Evolutionary conservation across 2,329 filamentous ascomycete species (phyloP).

Genomic region (Penicillium sp.): DNA sequence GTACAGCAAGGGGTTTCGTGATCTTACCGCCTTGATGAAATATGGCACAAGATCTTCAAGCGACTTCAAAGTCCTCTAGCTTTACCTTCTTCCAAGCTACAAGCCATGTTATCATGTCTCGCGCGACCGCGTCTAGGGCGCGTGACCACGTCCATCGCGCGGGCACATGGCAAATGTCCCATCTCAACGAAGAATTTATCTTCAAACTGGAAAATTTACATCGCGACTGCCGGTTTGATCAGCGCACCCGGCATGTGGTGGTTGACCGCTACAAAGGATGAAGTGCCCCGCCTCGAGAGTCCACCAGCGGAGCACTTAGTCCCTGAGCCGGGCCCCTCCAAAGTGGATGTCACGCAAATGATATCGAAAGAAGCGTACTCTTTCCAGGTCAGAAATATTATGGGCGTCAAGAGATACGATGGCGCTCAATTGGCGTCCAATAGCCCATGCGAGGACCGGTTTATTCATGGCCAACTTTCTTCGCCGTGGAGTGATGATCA

Average conservation of each 20-base stretch:
- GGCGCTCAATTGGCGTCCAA: conserved; percentile 35
- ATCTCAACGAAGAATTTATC: conserved; percentile 12
- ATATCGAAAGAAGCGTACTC: conserved; percentile 26
- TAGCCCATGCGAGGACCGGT: conserved; percentile 34
- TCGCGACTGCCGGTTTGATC: conserved; percentile 13
- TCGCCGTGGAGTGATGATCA: conserved; percentile 22
- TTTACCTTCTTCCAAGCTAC: neutral
- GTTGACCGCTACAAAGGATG: conserved; percentile 11
- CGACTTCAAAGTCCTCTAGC: neutral
- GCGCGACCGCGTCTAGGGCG: conserved; percentile 2
- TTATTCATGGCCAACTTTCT: conserved; percentile 24
- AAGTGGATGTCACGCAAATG: conserved; percentile 21
- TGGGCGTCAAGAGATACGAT: conserved; percentile 26
- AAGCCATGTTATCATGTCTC: neutral
- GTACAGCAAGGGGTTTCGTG: neutral
- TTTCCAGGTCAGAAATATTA: conserved; percentile 12
- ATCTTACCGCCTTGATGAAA: neutral
- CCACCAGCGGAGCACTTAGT: conserved; percentile 10
- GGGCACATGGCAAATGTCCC: conserved; percentile 3
- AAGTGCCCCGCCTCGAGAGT: conserved; percentile 18
- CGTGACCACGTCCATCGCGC: conserved; percentile 4
- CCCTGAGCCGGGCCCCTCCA: conserved; percentile 12
- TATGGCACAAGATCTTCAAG: neutral
- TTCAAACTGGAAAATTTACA: conserved; percentile 8
- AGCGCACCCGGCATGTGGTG: conserved; percentile 21